These are phyloP conservation scores for Alternaria alternata DNA, from an alignment of 2,329 filamentous ascomycete species.

Conservation along the genomic window DNA sequence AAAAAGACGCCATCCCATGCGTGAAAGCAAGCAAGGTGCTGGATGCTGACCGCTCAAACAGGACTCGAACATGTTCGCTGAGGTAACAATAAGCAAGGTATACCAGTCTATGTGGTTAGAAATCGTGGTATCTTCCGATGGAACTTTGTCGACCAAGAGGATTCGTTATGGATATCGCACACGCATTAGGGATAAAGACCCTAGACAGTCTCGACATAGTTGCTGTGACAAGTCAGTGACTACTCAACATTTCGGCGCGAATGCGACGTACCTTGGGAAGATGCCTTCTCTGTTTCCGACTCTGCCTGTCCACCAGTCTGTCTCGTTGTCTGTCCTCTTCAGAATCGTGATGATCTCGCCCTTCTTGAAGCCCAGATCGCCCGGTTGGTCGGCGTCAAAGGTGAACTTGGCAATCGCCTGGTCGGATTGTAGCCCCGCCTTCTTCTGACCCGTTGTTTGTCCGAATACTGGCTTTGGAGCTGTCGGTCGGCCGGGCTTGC, in stretches of 20 bases:
- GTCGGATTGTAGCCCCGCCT: conserved; percentile 63
- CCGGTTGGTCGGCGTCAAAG: conserved; percentile 92
- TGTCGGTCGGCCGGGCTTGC: conserved; percentile 77
- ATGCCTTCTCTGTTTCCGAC: conserved; percentile 87
- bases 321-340: conserved; percentile 92
- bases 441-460: conserved; percentile 57
- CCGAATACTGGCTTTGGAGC: conserved; percentile 90
- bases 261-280: conserved; percentile 75
- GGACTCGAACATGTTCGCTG: neutral
- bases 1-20: conserved; percentile 29
- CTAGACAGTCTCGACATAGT: conserved; percentile 52
- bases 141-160: neutral
- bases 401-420: conserved; percentile 92
- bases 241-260: neutral
- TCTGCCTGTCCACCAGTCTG: conserved; percentile 97
- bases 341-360: conserved; percentile 94
- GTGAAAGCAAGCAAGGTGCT: conserved; percentile 2
- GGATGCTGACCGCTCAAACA: neutral
- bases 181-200: neutral
- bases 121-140: conserved; percentile 23
- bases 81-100: neutral
- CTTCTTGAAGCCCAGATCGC: conserved; percentile 95
- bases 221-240: conserved; percentile 33
- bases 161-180: neutral
- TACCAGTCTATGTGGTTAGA: conserved; percentile 20